Base-by-base conservation (phyloP, 1,284 basidiomycete species). In the Apiotrichum sp. region DNA sequence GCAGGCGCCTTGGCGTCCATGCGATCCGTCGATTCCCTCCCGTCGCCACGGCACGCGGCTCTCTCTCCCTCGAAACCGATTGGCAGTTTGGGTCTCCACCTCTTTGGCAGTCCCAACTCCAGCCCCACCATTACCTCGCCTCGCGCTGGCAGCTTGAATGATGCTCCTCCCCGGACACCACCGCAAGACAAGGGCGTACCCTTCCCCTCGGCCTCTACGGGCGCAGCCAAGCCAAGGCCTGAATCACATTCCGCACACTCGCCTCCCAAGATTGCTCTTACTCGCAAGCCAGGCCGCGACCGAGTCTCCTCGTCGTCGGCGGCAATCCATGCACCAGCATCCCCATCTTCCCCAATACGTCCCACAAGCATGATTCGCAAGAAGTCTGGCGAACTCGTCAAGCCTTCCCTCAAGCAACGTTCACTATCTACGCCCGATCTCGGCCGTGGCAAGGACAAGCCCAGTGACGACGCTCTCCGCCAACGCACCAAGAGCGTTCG, bases 371-470 rank as follows among this genome's bases (percentile, higher is more conserved):
- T 73, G 65, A 69, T 78, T 42, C 68, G 76, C 46, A 78, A 78
- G 50, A 78, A 78, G 62, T 75, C 72, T 1, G 76, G 76, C 43
- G 75, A 78, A 56, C 65, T 78, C 53, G 72, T 78, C 58, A 77
- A 76, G 57, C 68, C 76, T 2, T 74, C 74, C 1, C 67, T 78
- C 38, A 77, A 77, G 58, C 62, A 61, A 35, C 68, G 73, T 42
- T 75, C 72, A n/a, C 67, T 71, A 65, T 77, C 74, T 22, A 77
- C 71, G 3, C 74, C 74, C 33, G 73, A 77, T 56, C 58, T 77
- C 13, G 64, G 69, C 6, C 69, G 75, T 11, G 62, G 65, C 45
- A 52, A 44, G 6, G 54, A 58, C 11, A 61, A 56, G 7, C 57
- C 53, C 11, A 56, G 57, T 6, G 52, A 49, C 11, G 59, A 68